Base-by-base conservation (phyloP, 805 yeast species). In the Ogataea angusta region DNA sequence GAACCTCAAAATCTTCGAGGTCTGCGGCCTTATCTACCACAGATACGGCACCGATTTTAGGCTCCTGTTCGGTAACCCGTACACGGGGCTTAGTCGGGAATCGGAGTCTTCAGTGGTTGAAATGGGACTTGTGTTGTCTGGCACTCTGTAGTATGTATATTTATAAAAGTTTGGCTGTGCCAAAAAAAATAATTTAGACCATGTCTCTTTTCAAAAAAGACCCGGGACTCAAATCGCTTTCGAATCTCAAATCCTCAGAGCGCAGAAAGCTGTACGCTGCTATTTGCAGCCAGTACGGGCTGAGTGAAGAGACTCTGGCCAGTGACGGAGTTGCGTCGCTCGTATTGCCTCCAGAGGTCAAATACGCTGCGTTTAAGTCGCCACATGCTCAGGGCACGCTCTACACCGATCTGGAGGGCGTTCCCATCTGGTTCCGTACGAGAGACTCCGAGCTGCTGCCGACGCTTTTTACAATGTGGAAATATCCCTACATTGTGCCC, bases 201-300 rank as follows among this genome's bases (percentile, higher is more conserved):
- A 38, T 38, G 42, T 31, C 36, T 25, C 19, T 31, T 26, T 78
- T 78, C 52, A 69, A 72, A 50, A 78, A 77, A 46, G 69, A 70
- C 32, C 73, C 79, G 12, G 68, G 68, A 55, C 68, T 82, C 42
- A 90, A 89, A 63, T 80, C 95, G 3, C 68, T 79, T 37, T 75
- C 95, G 15, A 86, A 87, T 52, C 69, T 93, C 44, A 89, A 88
- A 62, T 76, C 86, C 10, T 84, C 95, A 0, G 97, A 88, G 49
- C 68, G 93, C 29, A 74, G 85, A 48, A 72, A 72, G 47, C 59
- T 82, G 18, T 59, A 78, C 9, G 51, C 59, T 4, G 51, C 57
- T 4, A 67, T 82, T 22, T 67, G 78, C 47, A 51, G 60, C 16
- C 57, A 52, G 21, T 79, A 70, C 49, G 53, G 51, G 8, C 53